Evolutionary conservation across 1,284 basidiomycete genomes (phyloP), one percentile per base, ranked within the genome.

Genomic region (Coniferiporia weirii): DNA sequence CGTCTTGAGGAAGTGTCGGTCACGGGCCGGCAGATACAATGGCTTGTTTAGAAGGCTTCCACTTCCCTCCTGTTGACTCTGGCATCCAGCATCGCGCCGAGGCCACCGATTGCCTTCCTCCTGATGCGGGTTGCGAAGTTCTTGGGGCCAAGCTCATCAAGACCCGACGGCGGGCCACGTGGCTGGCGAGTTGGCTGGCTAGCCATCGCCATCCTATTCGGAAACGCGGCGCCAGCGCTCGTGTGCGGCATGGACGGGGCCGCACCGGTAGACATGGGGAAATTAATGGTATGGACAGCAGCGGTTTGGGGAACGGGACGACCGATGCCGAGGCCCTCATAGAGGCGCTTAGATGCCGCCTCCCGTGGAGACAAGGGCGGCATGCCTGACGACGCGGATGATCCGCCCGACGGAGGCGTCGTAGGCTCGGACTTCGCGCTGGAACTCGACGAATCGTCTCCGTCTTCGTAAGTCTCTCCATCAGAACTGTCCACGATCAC

Each of bases 61-160:
- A 81, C 71, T 60, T 74, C 73, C 69, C 86, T 86, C 64, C 87
- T 76, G 67, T 83, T 79, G 75, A 89, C 88, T 62, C 89, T 81
- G 54, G 87, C 86, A 67, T 80, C 85, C 75, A 90, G 82, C 66
- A 91, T 79, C 66, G 82, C 81, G 57, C 84, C 84, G 52, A 89
- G 73, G 34, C 88, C 88, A 40, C 86, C 89, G 61, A 91, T 88
- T n/a, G 87, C 87, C 76, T 85, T 83, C 68, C 86, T 81, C 72
- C 87, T 79, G 71, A 88, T 86, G 66, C 90, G 82, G 20, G 84
- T 83, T 15, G 92, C 91, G 75, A 95, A 95, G 74, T 95, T 95
- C 79, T 89, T 89, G 51, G 87, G 83, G n/a, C 87, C 86, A 46
- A 95, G 81, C 70, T 94, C 92, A 67, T 93, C 90, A 60, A 84